Evolutionary conservation across 2,329 filamentous ascomycete species (phyloP), one percentile per base, ranked within the genome.

Genomic region (Alternaria postmessia): DNA sequence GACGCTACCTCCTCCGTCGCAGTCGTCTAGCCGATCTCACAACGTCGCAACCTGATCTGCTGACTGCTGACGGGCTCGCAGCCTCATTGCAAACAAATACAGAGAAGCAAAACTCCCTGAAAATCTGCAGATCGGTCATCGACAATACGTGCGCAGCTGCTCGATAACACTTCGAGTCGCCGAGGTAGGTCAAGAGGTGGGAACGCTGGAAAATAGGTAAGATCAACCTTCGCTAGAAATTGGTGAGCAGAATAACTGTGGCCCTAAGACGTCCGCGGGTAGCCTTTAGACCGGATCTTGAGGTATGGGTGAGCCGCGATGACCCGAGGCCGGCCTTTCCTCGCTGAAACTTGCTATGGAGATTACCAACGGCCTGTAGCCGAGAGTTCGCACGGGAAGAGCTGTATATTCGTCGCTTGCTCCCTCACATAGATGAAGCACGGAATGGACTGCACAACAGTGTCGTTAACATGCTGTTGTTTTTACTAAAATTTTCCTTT

Each of bases 221-320:
- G 57, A 54, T 59, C 30, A 41, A 51, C 52, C 49, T n/a, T 34
- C 30, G 32, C 11, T 26, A 39, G 38, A 38, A 41, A 11, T 49
- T 41, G 24, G 38, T 49, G 44, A 41, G 30, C 12, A 38, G 30
- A 47, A 34, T 26, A 16, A 44, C 26, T 36, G 22, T 42, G 44
- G 44, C 46, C 47, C 51, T 44, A 44, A 38, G 26, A 20, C 36
- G 26, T n/a, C 30, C 30, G 22, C 30, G 24, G 48, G 48, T 22
- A 49, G 14, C 30, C 22, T 55, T 51, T 49, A 53, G 48, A 36
- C 41, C 38, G 32, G 42, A 44, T 42, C 47, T 43, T 20, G 20
- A 20, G 26, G 26, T 7, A 26, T 26, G 24, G 24, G 18, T 30
- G 26, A 32, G 38, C 51, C 51, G 51, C 39, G 39, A 44, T 42